Conservation (phyloP, 106 monocot species). For the Narthecium ossifragum region DNA sequence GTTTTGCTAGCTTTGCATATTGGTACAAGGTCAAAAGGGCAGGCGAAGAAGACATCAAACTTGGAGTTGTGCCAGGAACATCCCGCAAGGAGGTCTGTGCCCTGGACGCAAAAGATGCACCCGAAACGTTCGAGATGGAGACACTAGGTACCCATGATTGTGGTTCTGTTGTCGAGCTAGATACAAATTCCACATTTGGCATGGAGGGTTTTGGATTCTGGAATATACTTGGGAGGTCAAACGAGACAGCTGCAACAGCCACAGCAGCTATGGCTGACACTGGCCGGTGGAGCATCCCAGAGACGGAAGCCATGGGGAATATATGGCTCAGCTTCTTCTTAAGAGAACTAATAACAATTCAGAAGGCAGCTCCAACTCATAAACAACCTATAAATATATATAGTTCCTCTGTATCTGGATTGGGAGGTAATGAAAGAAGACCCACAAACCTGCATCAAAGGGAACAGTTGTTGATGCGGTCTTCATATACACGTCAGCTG, state of each 20-base stretch:
- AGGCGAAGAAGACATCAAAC: constrained; percentile 18
- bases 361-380: too few relatives aligned
- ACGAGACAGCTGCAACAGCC: constrained; percentile 57
- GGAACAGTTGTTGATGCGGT: too few relatives aligned
- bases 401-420: too few relatives aligned
- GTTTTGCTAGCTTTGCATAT: constrained; percentile 50
- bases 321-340: too few relatives aligned
- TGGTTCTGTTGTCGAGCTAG: neutral
- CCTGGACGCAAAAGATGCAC: constrained; percentile 9
- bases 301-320: constrained; percentile 52
- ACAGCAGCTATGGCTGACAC: constrained; percentile 66
- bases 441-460: too few relatives aligned
- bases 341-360: too few relatives aligned
- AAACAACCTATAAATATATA: too few relatives aligned
- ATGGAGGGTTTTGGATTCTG: constrained; percentile 17
- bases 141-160: constrained; percentile 24
- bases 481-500: too few relatives aligned
- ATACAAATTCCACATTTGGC: neutral
- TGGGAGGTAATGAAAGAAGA: too few relatives aligned
- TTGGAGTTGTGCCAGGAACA: neutral
- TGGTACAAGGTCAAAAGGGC: constrained; percentile 42
- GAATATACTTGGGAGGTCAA: constrained; percentile 57
- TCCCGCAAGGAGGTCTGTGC: neutral
- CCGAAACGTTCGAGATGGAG: constrained; percentile 22
- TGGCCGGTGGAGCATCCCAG: constrained; percentile 67